Evolutionary conservation across 1,284 basidiomycete genomes (phyloP).

Genomic region (Cystobasidium pallidum): DNA sequence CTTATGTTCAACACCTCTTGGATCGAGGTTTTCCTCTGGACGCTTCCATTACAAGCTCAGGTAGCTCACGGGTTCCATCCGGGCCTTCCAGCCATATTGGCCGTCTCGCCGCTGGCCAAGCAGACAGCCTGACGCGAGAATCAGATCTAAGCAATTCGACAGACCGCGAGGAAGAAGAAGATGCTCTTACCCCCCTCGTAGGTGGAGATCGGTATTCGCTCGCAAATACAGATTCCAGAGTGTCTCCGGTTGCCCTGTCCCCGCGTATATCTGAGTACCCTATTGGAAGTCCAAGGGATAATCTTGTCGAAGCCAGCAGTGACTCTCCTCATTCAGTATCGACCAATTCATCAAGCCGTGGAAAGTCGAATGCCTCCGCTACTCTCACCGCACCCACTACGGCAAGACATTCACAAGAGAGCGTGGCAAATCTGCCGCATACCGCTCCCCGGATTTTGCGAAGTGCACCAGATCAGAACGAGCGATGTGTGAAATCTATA

Average conservation of each 20-base stretch:
- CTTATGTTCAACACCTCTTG: conserved; percentile 24
- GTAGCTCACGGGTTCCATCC: background rate
- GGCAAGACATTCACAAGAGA: conserved; percentile 11
- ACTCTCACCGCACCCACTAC: conserved; percentile 23
- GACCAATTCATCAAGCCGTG: conserved; percentile 13
- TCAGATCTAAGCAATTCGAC: background rate
- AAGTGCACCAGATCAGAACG: conserved; percentile 12
- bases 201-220: conserved; percentile 16
- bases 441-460: background rate
- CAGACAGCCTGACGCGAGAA: background rate
- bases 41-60: conserved; percentile 18
- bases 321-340: conserved; percentile 24
- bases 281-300: conserved; percentile 4
- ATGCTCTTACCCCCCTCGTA: conserved; percentile 22
- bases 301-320: background rate
- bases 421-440: background rate
- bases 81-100: background rate
- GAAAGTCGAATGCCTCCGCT: conserved; percentile 12
- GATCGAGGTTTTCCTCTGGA: conserved; percentile 17
- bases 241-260: conserved; percentile 12
- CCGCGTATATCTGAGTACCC: conserved; percentile 1
- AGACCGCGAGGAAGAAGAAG: conserved; percentile 16
- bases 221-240: background rate
- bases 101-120: background rate
- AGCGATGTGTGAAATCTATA: background rate